A percentile compares a stretch with the other conserved stretches of the same genome.
Evolutionary conservation across 805 yeast species (phyloP).

Genomic region (Wickerhamiella hasegawae): DNA sequence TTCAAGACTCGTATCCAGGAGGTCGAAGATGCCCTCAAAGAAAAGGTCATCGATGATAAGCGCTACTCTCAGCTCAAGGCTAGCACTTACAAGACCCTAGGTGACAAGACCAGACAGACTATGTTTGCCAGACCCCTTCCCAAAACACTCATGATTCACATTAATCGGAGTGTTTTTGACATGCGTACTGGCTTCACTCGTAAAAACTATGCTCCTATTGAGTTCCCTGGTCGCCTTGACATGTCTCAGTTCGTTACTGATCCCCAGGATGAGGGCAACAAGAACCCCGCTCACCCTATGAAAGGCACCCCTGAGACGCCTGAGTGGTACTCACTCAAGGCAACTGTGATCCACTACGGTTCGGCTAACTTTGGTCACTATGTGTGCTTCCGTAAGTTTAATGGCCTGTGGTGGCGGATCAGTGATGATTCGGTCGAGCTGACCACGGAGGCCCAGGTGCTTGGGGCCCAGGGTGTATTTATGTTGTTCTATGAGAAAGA

Average conservation of each 20-base stretch:
- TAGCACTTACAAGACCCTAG: slow-evolving; percentile 54
- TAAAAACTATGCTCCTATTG: slow-evolving; percentile 71
- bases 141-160: slow-evolving; percentile 52
- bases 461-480: slow-evolving; percentile 72
- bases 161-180: slow-evolving; percentile 87
- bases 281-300: slow-evolving; percentile 68
- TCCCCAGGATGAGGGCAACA: slow-evolving; percentile 44
- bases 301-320: slow-evolving; percentile 18
- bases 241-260: slow-evolving; percentile 55
- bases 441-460: slow-evolving; percentile 66
- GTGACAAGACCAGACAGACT: slow-evolving; percentile 73
- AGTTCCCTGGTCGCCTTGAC: slow-evolving; percentile 55
- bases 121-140: slow-evolving; percentile 66
- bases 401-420: slow-evolving; percentile 91
- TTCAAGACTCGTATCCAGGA: slow-evolving; percentile 32
- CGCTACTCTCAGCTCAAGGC: slow-evolving; percentile 59
- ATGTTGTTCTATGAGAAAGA: slow-evolving; percentile 71
- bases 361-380: slow-evolving; percentile 97
- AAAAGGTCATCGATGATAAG: slow-evolving; percentile 65
- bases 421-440: slow-evolving; percentile 79
- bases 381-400: slow-evolving; percentile 63
- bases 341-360: slow-evolving; percentile 86
- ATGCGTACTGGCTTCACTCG: slow-evolving; percentile 67
- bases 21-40: slow-evolving; percentile 37
- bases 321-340: slow-evolving; percentile 46